Percentiles rank a stretch among this genome's conserved stretches.
phyloP scores from a whole-genome alignment of 108 stramenopile species.

The Nannochloropsis gaditana region DNA sequence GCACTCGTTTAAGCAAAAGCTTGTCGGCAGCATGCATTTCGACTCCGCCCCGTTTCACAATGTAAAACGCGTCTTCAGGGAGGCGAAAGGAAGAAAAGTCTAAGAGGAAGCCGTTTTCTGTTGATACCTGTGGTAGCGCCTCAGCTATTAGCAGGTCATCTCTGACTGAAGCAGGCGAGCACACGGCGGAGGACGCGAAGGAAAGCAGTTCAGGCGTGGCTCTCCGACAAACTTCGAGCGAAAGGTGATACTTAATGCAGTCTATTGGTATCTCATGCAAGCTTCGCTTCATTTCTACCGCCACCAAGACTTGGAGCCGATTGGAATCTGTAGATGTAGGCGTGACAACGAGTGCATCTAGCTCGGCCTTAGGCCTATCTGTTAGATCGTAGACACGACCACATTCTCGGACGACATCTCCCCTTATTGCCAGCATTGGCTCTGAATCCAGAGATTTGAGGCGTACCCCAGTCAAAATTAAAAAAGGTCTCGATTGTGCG shows the following conservation, averaged over 20 bases:
- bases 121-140: background rate
- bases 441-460: background rate
- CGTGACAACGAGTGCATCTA: background rate
- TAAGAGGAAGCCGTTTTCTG: background rate
- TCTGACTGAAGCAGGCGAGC: background rate
- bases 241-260: slow-evolving; percentile 4
- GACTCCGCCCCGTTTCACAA: background rate
- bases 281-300: background rate
- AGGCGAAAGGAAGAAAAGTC: background rate
- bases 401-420: background rate
- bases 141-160: no score
- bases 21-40: background rate
- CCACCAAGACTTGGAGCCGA: background rate
- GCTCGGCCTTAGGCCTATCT: background rate
- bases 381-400: background rate
- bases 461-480: background rate
- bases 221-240: background rate
- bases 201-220: background rate
- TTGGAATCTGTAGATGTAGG: background rate
- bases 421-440: background rate
- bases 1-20: slow-evolving; percentile 4
- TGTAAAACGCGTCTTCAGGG: background rate
- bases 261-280: background rate
- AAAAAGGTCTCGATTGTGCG: background rate
- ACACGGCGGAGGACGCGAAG: background rate